Conservation (phyloP, 257 asterid species). For the Primulina eburnea region DNA sequence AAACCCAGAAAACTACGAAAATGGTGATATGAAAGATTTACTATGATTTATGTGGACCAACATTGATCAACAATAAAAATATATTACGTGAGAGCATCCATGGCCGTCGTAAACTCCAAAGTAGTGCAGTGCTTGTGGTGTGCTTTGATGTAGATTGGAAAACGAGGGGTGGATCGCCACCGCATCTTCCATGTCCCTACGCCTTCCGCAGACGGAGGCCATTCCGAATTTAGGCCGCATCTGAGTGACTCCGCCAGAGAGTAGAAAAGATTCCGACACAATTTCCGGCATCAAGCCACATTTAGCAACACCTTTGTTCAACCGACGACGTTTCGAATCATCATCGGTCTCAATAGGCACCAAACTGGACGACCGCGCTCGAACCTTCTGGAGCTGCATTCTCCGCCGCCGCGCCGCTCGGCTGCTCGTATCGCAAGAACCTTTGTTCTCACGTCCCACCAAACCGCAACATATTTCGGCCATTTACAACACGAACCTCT, state of each 20-base stretch:
- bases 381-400: constrained; percentile 45
- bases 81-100: constrained; percentile 78
- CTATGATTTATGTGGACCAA: not conserved
- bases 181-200: constrained; percentile 81
- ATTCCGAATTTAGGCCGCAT: constrained; percentile 46
- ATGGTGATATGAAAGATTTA: not conserved
- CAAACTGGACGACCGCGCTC: constrained; percentile 25
- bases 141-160: constrained; percentile 23
- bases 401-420: constrained; percentile 51
- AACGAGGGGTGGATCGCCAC: constrained; percentile 62
- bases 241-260: not conserved
- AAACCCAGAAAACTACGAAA: not conserved
- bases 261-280: not conserved
- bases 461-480: constrained; percentile 61
- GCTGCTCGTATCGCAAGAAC: constrained; percentile 35
- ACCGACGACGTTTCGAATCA: constrained; percentile 37
- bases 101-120: constrained; percentile 79
- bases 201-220: constrained; percentile 66
- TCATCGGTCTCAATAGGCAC: constrained; percentile 1
- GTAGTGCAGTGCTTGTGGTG: constrained; percentile 35
- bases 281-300: constrained; percentile 8
- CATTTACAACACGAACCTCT: constrained; percentile 27
- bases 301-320: constrained; percentile 29
- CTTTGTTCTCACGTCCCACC: constrained; percentile 37
- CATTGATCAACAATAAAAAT: not conserved